Base-by-base conservation (phyloP, 1,284 basidiomycete species). In the Leccinum fallax region DNA sequence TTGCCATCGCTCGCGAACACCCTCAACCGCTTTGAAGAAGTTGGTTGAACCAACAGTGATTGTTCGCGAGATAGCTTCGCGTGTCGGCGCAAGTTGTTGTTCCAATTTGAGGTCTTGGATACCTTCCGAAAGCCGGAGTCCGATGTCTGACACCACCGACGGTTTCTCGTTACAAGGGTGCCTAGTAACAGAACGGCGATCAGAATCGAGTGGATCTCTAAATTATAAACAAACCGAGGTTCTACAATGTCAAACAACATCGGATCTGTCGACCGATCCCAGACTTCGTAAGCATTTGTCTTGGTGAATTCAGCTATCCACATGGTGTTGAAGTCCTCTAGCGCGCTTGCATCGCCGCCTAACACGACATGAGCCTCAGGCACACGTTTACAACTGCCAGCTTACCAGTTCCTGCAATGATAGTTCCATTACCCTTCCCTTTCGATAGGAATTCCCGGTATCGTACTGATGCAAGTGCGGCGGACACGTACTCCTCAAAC, bases 211-310 rank as follows among this genome's bases (percentile, higher is more conserved):
- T 28, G 54, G 30, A 16, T 58, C 13, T 55, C n/a, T 26, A 2
- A 11, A 24, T 48, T 26, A 36, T 59, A 56, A 19, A 75, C 84
- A 55, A 69, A 93, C 90, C 90, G 81, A 51, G 95, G 92, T 75
- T 98, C 95, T 59, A 94, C 84, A 58, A 97, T 91, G 74, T 98
- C 95, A 71, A 98, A 98, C 19, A 97, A 77, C 65, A 93, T 80
- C 2, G 92, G 89, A 75, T 97, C 95, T 0, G 95, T 97, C 34
- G 88, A 85, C 51, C 86, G 81, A 60, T 96, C 85, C 95, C 95
- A 98, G 2, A 93, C 85, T 62, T 91, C 88, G 72, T 88, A 95
- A 0, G 94, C 94, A 64, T 89, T 85, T 11, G 94, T 95, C 65
- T 81, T 82, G 74, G 86, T 90, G 80, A 97, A 97, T 66, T 92